Evolutionary conservation across 2,329 filamentous ascomycete species (phyloP), one percentile per base, ranked within the genome.

Genomic region (Aspergillus niger): DNA sequence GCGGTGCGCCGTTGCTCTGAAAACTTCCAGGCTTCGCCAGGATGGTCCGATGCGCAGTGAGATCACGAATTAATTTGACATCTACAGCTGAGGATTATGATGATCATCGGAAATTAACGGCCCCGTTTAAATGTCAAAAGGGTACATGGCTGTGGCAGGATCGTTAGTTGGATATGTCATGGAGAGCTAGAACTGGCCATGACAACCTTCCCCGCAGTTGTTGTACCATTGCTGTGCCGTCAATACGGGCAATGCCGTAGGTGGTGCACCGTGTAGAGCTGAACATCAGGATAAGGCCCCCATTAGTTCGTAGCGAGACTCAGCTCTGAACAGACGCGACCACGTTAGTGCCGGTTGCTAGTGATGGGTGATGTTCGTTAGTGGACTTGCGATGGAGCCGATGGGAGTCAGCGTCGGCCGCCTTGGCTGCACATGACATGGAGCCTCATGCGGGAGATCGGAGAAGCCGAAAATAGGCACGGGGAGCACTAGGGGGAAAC

Each of bases 381-480:
- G 41, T 44, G 41, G 41, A 10, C 32, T 30, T 11, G 47, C 8
- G 47, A 30, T 50, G 24, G 26, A 50, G 47, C 32, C 32, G 30
- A 50, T 17, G 26, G 11, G 22, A 44, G 41, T 44, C 41, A 44
- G 44, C 44, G 22, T 49, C 24, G 44, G 44, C 44, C 44, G 44
- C 13, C 20, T 20, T 24, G 47, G 47, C 26, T 28, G 28, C 47
- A 50, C 47, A 28, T 50, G 47, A 50, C 47, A n/a, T 17, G 47
- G 32, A 50, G 47, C 47, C 47, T 50, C 47, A 50, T 28, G 47
- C 47, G 47, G 47, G n/a, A 50, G 26, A 50, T 50, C 47, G 47
- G 47, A 50, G n/a, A 17, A 50, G 13, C 47, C 47, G 26, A 50
- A 17, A 50, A 50, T 50, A 50, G 47, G 24, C 13, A 30, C 22